These are phyloP conservation scores for Lentinus polychrous DNA, from an alignment of 1,284 basidiomycete genomes.

Conservation along the genomic window DNA sequence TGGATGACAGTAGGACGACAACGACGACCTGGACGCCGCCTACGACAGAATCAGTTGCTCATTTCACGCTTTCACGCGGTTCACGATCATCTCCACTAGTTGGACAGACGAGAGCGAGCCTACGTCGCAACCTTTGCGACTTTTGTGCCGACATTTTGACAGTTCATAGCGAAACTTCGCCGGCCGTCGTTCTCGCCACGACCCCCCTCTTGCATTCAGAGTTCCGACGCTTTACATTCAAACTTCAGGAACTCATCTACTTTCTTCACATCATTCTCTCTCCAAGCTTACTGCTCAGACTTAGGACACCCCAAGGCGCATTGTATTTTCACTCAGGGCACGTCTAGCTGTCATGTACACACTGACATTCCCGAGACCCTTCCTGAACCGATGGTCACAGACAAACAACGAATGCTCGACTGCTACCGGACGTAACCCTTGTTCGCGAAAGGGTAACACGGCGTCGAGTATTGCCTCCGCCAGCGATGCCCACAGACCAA, in stretches of 20 bases:
- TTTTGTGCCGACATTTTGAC: slow-evolving; percentile 7
- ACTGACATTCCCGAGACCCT: neutral
- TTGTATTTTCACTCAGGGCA: neutral
- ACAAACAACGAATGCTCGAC: neutral
- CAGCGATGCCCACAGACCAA: neutral
- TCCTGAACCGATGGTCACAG: neutral
- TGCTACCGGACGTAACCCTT: neutral
- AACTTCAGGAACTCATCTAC: neutral
- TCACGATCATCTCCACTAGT: too few species aligned
- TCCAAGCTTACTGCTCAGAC: neutral
- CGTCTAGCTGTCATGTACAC: neutral
- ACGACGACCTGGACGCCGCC: too few species aligned
- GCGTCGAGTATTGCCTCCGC: neutral
- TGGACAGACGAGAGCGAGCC: slow-evolving; percentile 1
- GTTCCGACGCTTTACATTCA: neutral
- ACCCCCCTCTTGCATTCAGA: neutral
- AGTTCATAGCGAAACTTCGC: neutral
- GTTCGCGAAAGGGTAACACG: neutral
- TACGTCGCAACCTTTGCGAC: slow-evolving; percentile 32
- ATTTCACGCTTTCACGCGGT: too few species aligned
- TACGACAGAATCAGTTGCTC: too few species aligned
- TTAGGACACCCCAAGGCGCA: neutral
- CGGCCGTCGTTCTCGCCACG: neutral
- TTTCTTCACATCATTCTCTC: neutral
- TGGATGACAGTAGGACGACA: too few species aligned